Percentiles rank a stretch among this genome's conserved stretches.
phyloP scores from a whole-genome alignment of 2,329 filamentous ascomycete species.

The Mollisiaceae sp. region DNA sequence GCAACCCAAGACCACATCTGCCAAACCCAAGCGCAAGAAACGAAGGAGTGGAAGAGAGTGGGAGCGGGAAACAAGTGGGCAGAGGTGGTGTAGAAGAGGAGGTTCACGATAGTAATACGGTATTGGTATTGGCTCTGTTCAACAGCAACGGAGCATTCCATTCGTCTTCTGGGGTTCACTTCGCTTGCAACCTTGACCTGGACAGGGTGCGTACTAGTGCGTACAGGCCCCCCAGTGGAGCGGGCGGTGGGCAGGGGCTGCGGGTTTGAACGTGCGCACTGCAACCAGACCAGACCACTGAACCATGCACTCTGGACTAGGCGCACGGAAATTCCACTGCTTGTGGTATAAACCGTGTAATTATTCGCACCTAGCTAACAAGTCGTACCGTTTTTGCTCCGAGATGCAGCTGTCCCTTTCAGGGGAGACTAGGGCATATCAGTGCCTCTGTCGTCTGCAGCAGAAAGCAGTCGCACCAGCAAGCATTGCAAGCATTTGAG shows the following conservation, averaged over 20 bases:
- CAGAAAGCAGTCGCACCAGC: constrained; percentile 8
- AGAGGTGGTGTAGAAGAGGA: constrained; percentile 21
- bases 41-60: neutral
- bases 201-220: constrained; percentile 14
- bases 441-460: constrained; percentile 4
- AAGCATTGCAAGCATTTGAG: neutral
- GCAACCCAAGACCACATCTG: constrained; percentile 21
- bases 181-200: constrained; percentile 26
- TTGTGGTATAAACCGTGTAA: constrained; percentile 25
- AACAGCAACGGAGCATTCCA: constrained; percentile 19
- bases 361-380: neutral
- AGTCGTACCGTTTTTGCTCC: constrained; percentile 22
- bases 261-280: constrained; percentile 31
- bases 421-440: constrained; percentile 20
- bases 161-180: constrained; percentile 25
- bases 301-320: neutral
- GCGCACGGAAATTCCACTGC: constrained; percentile 25
- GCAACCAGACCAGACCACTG: constrained; percentile 6
- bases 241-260: constrained; percentile 28
- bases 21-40: constrained; percentile 9
- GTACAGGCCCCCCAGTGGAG: constrained; percentile 14
- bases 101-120: constrained; percentile 34
- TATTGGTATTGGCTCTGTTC: constrained; percentile 24
- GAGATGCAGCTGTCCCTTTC: constrained; percentile 28
- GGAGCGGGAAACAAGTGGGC: constrained; percentile 9